A percentile compares a stretch with the other conserved stretches of the same genome.
Evolutionary conservation across 139 green algal genomes (phyloP).

Genomic region (Edaphochlamys debaryana): DNA sequence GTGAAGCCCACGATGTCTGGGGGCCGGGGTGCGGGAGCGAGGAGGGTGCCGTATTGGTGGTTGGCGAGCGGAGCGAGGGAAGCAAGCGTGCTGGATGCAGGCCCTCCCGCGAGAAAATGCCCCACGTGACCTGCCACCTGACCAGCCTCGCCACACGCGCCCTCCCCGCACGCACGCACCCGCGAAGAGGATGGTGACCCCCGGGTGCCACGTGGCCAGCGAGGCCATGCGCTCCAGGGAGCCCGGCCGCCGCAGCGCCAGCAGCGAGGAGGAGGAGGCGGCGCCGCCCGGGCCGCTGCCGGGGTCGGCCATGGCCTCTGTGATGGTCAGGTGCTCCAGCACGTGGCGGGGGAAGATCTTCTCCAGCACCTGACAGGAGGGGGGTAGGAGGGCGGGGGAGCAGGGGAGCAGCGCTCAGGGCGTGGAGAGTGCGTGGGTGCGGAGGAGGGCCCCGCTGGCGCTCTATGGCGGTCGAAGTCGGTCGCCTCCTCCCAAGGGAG

Average conservation of each 20-base stretch:
- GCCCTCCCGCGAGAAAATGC: too few relatives aligned
- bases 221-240: slow-evolving; percentile 29
- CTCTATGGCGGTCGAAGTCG: too few relatives aligned
- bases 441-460: too few relatives aligned
- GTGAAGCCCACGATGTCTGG: too few relatives aligned
- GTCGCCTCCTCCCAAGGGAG: too few relatives aligned
- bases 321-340: slow-evolving; percentile 18
- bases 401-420: too few relatives aligned
- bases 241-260: not conserved
- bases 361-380: slow-evolving; percentile 8
- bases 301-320: not conserved
- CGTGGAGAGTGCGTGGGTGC: too few relatives aligned
- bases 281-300: not conserved
- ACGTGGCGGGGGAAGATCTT: slow-evolving; percentile 26
- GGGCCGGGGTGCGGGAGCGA: too few relatives aligned
- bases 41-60: too few relatives aligned
- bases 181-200: slow-evolving; percentile 35
- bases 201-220: slow-evolving; percentile 28
- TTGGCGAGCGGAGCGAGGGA: not conserved
- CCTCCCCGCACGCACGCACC: not conserved
- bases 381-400: not conserved
- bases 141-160: not conserved
- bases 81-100: not conserved
- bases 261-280: not conserved
- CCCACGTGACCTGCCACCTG: not conserved